phyloP scores from a whole-genome alignment of 176 grass and related monocot species.

The Oryza coarctata region DNA sequence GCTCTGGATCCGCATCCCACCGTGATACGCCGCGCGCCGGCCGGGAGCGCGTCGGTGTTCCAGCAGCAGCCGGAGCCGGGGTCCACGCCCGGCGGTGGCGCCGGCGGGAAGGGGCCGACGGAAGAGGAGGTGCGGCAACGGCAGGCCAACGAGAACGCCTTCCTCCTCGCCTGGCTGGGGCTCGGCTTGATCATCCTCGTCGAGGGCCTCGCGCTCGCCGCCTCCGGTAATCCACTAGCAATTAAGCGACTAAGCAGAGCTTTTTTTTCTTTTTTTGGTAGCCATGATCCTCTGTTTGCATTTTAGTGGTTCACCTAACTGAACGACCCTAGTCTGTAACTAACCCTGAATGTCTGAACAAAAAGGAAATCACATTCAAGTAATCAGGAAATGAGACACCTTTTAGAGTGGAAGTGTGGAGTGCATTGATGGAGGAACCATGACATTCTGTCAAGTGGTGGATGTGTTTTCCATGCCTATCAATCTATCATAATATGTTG shows the following conservation, averaged over 20 bases:
- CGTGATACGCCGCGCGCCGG: constrained; percentile 60
- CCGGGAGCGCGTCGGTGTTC: constrained; percentile 40
- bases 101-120: constrained; percentile 36
- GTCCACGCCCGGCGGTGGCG: not conserved
- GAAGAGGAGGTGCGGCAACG: constrained; percentile 52
- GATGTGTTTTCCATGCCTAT: not conserved
- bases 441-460: not conserved
- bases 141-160: constrained; percentile 70
- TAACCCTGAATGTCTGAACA: not conserved
- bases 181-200: constrained; percentile 79
- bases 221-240: constrained; percentile 48
- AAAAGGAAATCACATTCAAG: not conserved
- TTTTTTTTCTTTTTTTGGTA: not conserved
- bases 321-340: not conserved
- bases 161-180: constrained; percentile 78
- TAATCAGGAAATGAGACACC: not conserved
- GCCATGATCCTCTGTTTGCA: not conserved
- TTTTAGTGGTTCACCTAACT: not conserved
- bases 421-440: not conserved
- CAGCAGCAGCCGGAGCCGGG: constrained; percentile 15
- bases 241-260: not conserved
- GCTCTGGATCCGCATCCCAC: constrained; percentile 48
- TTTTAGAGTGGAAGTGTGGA: not conserved
- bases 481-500: not conserved
- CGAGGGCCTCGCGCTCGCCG: constrained; percentile 80